A percentile compares a stretch with the other conserved stretches of the same genome.
phyloP scores from a whole-genome alignment of 805 yeast genomes.

The Yamadazyma sp. region DNA sequence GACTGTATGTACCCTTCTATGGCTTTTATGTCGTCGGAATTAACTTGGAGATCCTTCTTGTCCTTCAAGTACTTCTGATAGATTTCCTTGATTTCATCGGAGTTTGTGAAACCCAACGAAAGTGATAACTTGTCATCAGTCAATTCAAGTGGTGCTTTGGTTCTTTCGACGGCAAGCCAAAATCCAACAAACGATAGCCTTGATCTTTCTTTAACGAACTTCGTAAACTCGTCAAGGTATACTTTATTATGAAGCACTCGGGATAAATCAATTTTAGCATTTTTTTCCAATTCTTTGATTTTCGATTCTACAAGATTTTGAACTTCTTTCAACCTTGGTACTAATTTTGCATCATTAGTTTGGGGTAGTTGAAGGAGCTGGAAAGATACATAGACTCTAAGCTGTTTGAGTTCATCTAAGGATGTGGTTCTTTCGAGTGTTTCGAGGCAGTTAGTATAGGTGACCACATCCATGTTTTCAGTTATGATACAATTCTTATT shows the following conservation, averaged over 20 bases:
- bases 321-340: slow-evolving; percentile 13
- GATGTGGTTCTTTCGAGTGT: slow-evolving; percentile 19
- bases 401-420: slow-evolving; percentile 46
- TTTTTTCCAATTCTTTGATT: slow-evolving; percentile 18
- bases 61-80: slow-evolving; percentile 6
- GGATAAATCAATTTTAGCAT: slow-evolving; percentile 21
- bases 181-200: slow-evolving; percentile 46
- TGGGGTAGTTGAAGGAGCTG: slow-evolving; percentile 40
- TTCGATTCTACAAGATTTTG: slow-evolving; percentile 13
- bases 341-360: slow-evolving; percentile 2
- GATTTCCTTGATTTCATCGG: slow-evolving; percentile 54
- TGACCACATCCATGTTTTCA: slow-evolving; percentile 16
- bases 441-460: slow-evolving; percentile 18
- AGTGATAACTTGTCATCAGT: slow-evolving; percentile 32
- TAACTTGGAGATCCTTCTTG: not conserved
- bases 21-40: slow-evolving; percentile 17
- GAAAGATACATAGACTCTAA: slow-evolving; percentile 46
- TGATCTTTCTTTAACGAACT: slow-evolving; percentile 19
- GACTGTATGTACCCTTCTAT: slow-evolving; percentile 28
- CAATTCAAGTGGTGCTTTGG: slow-evolving; percentile 68
- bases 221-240: slow-evolving; percentile 31
- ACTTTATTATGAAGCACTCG: slow-evolving; percentile 51
- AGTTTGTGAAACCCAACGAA: slow-evolving; percentile 44
- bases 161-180: slow-evolving; percentile 65
- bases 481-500: slow-evolving; percentile 17